These are phyloP conservation scores for Debaryomyces maramus DNA, from an alignment of 805 yeast genomes.

Conservation along the genomic window DNA sequence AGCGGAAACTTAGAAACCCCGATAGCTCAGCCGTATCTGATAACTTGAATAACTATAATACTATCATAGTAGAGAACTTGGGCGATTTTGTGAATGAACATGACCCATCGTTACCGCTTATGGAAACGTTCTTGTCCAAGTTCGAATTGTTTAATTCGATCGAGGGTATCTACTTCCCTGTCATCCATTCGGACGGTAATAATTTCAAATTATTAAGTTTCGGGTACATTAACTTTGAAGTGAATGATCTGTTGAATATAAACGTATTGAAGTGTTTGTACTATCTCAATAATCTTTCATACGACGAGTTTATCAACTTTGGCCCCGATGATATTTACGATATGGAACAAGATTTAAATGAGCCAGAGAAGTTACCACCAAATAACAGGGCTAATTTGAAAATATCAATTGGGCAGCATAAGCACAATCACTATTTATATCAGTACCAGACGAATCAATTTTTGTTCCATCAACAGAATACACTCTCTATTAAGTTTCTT, in stretches of 20 bases:
- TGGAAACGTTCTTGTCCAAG: constrained; percentile 38
- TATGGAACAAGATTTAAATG: constrained; percentile 1
- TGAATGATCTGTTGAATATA: constrained; percentile 31
- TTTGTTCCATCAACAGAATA: constrained; percentile 1
- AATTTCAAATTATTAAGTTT: constrained; percentile 38
- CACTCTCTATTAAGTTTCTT: constrained; percentile 7
- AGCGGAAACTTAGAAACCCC: constrained; percentile 48
- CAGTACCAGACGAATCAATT: constrained; percentile 12
- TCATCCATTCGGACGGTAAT: constrained; percentile 19
- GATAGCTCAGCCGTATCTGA: constrained; percentile 7
- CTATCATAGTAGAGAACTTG: constrained; percentile 43
- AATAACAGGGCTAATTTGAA: constrained; percentile 12
- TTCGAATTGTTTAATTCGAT: constrained; percentile 51
- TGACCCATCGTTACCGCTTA: constrained; percentile 42
- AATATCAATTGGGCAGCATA: constrained; percentile 36
- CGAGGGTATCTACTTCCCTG: constrained; percentile 55
- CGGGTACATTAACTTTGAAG: constrained; percentile 52
- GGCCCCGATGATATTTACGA: constrained; percentile 8
- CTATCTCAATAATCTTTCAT: constrained; percentile 47
- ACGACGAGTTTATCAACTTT: constrained; percentile 43
- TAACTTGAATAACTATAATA: constrained; percentile 19
- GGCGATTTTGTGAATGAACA: constrained; percentile 49
- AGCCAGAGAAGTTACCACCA: constrained; percentile 6
- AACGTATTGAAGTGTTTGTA: constrained; percentile 51
- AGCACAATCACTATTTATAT: constrained; percentile 32